Evolutionary conservation across 441 rosid genomes (phyloP).

Genomic region (Biscutella auriculata): DNA sequence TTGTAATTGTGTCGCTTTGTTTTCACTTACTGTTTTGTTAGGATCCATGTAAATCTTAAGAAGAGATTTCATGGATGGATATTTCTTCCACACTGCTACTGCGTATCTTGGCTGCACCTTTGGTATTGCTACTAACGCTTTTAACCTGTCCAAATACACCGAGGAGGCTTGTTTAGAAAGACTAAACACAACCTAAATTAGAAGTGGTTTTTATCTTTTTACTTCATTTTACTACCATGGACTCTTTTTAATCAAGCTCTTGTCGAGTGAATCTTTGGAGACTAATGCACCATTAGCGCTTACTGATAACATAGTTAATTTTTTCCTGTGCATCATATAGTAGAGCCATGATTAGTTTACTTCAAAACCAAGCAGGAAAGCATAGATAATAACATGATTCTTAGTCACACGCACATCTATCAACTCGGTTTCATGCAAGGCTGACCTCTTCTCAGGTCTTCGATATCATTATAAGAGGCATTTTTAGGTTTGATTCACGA

Average conservation of each 20-base stretch:
- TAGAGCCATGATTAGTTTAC: not conserved
- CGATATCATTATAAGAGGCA: too few species aligned
- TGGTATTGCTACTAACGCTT: constrained; percentile 81
- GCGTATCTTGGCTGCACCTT: constrained; percentile 95
- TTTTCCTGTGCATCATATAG: constrained; percentile 44
- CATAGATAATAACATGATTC: too few species aligned
- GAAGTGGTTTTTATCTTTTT: not conserved
- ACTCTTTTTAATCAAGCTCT: constrained; percentile 47
- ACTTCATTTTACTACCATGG: constrained; percentile 49
- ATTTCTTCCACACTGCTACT: constrained; percentile 73
- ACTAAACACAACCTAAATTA: not conserved
- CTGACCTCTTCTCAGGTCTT: too few species aligned
- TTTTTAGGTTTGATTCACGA: not conserved
- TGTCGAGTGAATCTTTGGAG: constrained; percentile 50
- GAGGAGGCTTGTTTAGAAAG: not conserved
- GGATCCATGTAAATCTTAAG: constrained; percentile 79
- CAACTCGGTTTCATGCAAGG: too few species aligned
- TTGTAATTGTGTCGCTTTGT: too few species aligned
- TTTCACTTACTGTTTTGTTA: constrained; percentile 52
- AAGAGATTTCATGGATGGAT: constrained; percentile 93
- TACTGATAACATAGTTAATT: constrained; percentile 55
- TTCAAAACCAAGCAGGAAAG: not conserved
- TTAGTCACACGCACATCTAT: too few species aligned
- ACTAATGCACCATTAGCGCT: constrained; percentile 55
- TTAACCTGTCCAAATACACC: constrained; percentile 47